Percentiles rank a stretch among this genome's conserved stretches.
Conservation (phyloP, 1,139 yeast genomes). For the Diutina sp. region DNA sequence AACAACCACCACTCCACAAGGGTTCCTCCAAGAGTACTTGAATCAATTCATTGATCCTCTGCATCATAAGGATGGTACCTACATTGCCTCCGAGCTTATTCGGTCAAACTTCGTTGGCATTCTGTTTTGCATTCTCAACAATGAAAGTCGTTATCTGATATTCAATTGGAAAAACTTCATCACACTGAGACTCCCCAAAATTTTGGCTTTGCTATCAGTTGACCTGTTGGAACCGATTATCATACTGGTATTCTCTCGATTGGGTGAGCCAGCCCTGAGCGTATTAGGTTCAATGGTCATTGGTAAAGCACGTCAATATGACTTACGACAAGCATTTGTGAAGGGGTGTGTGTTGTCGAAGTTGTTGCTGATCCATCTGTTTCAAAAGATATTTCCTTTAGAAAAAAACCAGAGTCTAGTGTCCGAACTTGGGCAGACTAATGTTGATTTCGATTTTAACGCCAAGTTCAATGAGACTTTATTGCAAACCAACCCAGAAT, state of each 20-base stretch:
- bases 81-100: not conserved
- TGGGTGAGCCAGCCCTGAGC: not conserved
- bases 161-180: not conserved
- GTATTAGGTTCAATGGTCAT: not conserved
- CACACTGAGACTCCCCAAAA: not conserved
- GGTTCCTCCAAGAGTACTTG: not conserved
- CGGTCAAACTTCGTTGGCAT: not conserved
- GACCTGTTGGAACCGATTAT: not conserved
- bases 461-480: slow-evolving; percentile 18
- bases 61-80: not conserved
- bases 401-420: slow-evolving; percentile 13
- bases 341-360: slow-evolving; percentile 30
- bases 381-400: slow-evolving; percentile 27
- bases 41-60: not conserved
- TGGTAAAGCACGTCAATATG: not conserved
- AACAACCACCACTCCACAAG: not conserved
- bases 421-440: slow-evolving; percentile 5
- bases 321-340: slow-evolving; percentile 40
- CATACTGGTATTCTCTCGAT: not conserved
- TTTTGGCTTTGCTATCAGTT: not conserved
- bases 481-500: slow-evolving; percentile 38
- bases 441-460: slow-evolving; percentile 4
- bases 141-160: not conserved
- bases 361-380: slow-evolving; percentile 26
- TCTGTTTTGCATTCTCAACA: not conserved